phyloP scores from a whole-genome alignment of 768 basidiomycete genomes.

The Panellus pusillus region DNA sequence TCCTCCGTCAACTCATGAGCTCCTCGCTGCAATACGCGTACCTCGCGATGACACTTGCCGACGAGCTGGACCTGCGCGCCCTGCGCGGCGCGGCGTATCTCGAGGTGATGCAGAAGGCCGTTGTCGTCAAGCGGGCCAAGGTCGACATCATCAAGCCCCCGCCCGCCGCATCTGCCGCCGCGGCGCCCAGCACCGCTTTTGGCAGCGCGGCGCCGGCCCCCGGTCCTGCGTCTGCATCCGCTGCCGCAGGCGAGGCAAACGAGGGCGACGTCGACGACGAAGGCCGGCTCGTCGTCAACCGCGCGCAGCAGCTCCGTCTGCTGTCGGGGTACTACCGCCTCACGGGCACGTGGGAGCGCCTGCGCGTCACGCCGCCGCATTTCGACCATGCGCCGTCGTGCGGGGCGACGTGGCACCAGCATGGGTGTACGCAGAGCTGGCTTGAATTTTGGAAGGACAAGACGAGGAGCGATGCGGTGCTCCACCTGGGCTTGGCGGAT shows the following conservation, averaged over 20 bases:
- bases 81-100: constrained; percentile 69
- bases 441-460: constrained; percentile 81
- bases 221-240: not conserved
- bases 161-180: constrained; percentile 13
- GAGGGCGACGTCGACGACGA: constrained; percentile 41
- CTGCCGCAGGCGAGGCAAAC: constrained; percentile 4
- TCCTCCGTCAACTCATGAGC: constrained; percentile 63
- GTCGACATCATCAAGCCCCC: constrained; percentile 29
- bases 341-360: constrained; percentile 62
- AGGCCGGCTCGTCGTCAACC: constrained; percentile 53
- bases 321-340: constrained; percentile 72
- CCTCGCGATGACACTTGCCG: constrained; percentile 70
- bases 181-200: not conserved
- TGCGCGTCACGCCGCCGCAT: constrained; percentile 55
- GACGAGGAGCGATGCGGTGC: constrained; percentile 58
- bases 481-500: constrained; percentile 61
- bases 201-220: not conserved
- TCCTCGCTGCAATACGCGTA: constrained; percentile 66
- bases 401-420: constrained; percentile 70
- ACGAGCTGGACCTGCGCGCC: constrained; percentile 61
- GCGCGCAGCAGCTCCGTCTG: constrained; percentile 61
- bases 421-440: constrained; percentile 72
- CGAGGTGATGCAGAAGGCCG: constrained; percentile 68
- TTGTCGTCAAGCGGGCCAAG: constrained; percentile 39
- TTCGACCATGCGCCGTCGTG: constrained; percentile 68